Conservation (phyloP, 129 eudicot species). For the Sambucus nigra region DNA sequence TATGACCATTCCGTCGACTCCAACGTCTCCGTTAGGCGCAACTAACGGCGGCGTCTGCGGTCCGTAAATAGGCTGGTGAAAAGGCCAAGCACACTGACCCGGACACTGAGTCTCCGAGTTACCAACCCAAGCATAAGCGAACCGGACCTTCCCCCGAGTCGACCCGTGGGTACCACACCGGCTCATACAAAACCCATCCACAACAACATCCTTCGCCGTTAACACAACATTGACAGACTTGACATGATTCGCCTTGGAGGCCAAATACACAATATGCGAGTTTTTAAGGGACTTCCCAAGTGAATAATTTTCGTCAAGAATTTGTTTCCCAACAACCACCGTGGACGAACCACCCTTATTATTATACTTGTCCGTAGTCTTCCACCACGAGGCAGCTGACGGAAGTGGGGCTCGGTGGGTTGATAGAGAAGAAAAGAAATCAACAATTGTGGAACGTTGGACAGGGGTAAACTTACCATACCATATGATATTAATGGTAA, state of each 20-base stretch:
- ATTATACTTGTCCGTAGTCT: constrained; percentile 48
- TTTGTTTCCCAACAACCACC: constrained; percentile 46
- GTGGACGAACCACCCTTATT: constrained; percentile 39
- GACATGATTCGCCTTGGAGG: constrained; percentile 15
- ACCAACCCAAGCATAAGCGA: constrained; percentile 71
- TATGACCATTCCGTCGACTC: constrained; percentile 72
- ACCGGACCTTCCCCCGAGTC: constrained; percentile 25
- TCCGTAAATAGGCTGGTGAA: constrained; percentile 77
- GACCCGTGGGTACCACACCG: constrained; percentile 73
- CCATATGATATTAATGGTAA: constrained; percentile 69
- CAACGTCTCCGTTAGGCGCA: constrained; percentile 70
- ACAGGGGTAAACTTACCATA: constrained; percentile 60
- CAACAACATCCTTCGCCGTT: constrained; percentile 59
- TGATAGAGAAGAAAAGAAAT: constrained; percentile 45
- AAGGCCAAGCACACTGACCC: constrained; percentile 94
- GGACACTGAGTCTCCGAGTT: constrained; percentile 68
- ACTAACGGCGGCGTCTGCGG: constrained; percentile 78
- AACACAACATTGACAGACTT: constrained; percentile 47
- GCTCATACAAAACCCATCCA: constrained; percentile 59
- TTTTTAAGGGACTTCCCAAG: constrained; percentile 48
- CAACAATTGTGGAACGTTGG: constrained; percentile 54
- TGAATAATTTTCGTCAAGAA: constrained; percentile 44
- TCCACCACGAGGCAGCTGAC: constrained; percentile 57
- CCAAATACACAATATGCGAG: constrained; percentile 31
- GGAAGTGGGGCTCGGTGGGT: constrained; percentile 26